These are phyloP conservation scores for Exophiala spinifera DNA, from an alignment of 2,329 filamentous ascomycete genomes.

Conservation along the genomic window DNA sequence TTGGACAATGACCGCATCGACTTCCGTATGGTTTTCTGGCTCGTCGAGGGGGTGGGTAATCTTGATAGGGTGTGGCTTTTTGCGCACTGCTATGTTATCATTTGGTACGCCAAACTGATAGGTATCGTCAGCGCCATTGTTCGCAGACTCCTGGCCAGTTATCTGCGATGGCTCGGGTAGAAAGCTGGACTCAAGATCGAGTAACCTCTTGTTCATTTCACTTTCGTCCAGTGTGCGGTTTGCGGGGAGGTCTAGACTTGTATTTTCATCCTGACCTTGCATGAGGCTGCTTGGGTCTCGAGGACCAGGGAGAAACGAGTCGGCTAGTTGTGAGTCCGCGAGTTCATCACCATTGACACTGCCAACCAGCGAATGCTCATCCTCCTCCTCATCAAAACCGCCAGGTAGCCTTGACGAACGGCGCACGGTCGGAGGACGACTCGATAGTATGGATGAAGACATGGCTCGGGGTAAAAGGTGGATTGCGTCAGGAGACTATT, in stretches of 20 bases:
- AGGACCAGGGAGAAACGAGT: conserved; percentile 18
- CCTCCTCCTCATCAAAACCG: conserved; percentile 34
- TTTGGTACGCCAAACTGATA: conserved; percentile 40
- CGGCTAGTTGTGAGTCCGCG: conserved; percentile 11
- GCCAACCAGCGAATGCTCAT: conserved; percentile 21
- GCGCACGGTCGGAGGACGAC: conserved; percentile 17
- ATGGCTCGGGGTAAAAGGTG: conserved; percentile 3
- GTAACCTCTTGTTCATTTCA: conserved; percentile 58
- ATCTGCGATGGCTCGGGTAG: conserved; percentile 53
- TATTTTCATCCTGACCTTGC: conserved; percentile 20
- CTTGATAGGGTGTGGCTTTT: conserved; percentile 21
- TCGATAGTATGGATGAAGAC: conserved; percentile 21
- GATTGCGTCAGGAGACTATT: neutral
- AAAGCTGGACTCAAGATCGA: conserved; percentile 64
- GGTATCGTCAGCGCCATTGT: conserved; percentile 42
- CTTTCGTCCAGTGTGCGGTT: conserved; percentile 51
- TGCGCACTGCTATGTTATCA: conserved; percentile 26
- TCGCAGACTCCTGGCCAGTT: conserved; percentile 28
- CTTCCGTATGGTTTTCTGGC: conserved; percentile 9
- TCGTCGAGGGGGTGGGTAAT: conserved; percentile 12
- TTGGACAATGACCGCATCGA: conserved; percentile 6
- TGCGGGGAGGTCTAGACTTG: conserved; percentile 11
- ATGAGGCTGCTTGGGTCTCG: conserved; percentile 27
- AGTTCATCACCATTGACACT: conserved; percentile 21
- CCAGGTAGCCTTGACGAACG: conserved; percentile 34